Conservation (phyloP, 1,139 yeast genomes). For the Candida sp. region DNA sequence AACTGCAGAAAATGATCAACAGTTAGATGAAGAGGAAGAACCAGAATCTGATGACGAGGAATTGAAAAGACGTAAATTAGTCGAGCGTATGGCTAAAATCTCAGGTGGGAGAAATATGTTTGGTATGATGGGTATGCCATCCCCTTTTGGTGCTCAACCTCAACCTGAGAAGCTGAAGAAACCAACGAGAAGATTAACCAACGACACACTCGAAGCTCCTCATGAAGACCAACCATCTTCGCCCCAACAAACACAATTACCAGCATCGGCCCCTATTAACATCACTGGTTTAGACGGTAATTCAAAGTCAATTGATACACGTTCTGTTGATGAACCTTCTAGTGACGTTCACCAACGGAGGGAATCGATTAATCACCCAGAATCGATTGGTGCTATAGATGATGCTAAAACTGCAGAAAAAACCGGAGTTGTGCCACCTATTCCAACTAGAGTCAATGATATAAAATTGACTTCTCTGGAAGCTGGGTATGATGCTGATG, state of each 20-base stretch:
- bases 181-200: constrained; percentile 8
- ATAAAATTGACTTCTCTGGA: not conserved
- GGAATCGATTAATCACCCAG: not conserved
- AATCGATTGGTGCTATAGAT: not conserved
- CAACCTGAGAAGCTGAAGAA: constrained; percentile 11
- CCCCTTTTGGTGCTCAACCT: constrained; percentile 27
- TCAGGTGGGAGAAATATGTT: constrained; percentile 91
- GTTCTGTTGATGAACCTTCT: not conserved
- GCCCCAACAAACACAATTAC: constrained; percentile 1
- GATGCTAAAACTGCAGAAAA: not conserved
- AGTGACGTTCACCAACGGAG: not conserved
- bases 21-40: constrained; percentile 9
- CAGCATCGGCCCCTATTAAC: constrained; percentile 43
- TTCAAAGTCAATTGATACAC: not conserved
- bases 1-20: constrained; percentile 10
- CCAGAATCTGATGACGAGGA: constrained; percentile 67
- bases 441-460: constrained; percentile 1
- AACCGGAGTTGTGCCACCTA: not conserved
- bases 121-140: constrained; percentile 72
- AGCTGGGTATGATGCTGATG: constrained; percentile 46
- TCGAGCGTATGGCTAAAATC: constrained; percentile 94
- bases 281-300: not conserved
- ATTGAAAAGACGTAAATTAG: constrained; percentile 68
- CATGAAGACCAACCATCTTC: constrained; percentile 9
- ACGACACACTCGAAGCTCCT: constrained; percentile 10